Conservation (phyloP, 2,329 filamentous ascomycete species). For the Calycina herbarum region DNA sequence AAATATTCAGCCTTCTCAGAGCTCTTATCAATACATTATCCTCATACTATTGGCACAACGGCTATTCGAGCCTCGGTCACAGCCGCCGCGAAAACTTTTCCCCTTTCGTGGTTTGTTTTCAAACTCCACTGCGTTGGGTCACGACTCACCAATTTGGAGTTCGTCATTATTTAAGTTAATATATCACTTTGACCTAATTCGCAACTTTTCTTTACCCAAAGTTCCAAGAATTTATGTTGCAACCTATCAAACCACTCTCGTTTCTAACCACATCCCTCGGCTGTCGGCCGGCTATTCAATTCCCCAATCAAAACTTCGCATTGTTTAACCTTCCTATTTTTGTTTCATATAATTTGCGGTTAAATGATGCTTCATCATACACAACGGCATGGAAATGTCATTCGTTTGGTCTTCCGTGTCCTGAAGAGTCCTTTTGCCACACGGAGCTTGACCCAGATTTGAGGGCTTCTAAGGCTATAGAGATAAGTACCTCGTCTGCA, state of each 20-base stretch:
- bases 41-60: background rate
- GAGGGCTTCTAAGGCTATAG: background rate
- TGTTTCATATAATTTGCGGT: slow-evolving; percentile 5
- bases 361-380: background rate
- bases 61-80: slow-evolving; percentile 1
- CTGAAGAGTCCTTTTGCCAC: slow-evolving; percentile 3
- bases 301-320: background rate
- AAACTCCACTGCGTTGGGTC: background rate
- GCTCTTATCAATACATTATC: background rate
- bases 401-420: background rate
- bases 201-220: slow-evolving; percentile 8
- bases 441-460: background rate
- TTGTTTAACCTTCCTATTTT: slow-evolving; percentile 7
- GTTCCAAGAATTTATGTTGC: slow-evolving; percentile 6
- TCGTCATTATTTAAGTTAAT: slow-evolving; percentile 3
- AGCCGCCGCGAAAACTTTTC: slow-evolving; percentile 2
- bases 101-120: background rate
- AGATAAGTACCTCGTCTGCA: slow-evolving; percentile 10
- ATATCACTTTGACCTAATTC: background rate
- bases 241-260: slow-evolving; percentile 2
- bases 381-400: background rate
- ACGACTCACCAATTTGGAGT: background rate
- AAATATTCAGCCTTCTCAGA: background rate
- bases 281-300: slow-evolving; percentile 12
- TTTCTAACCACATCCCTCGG: slow-evolving; percentile 4